phyloP scores from a whole-genome alignment of 2,329 filamentous ascomycete species.

The Clonostachys sp. region DNA sequence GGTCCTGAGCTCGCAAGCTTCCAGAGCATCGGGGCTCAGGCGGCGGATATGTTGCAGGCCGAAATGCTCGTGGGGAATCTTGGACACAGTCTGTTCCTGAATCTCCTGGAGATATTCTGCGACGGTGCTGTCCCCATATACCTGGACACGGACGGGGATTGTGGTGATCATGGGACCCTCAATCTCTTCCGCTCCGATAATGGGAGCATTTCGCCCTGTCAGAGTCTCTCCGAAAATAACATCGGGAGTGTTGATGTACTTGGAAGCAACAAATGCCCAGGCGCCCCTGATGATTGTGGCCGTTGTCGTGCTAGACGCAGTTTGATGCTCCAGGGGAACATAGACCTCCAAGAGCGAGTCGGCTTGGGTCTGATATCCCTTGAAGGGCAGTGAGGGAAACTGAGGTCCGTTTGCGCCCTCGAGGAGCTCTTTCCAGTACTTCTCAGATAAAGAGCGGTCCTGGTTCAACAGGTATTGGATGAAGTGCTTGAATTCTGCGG shows the following conservation, averaged over 20 bases:
- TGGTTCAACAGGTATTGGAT: conserved; percentile 38
- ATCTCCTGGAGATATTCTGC: conserved; percentile 49
- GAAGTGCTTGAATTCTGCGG: conserved; percentile 42
- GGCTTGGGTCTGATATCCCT: conserved; percentile 42
- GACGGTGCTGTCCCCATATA: conserved; percentile 35
- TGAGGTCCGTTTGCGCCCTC: conserved; percentile 36
- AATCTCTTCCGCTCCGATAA: conserved; percentile 45
- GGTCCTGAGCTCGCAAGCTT: conserved; percentile 52
- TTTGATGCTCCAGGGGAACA: conserved; percentile 27
- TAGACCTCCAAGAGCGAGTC: conserved; percentile 50
- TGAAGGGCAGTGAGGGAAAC: conserved; percentile 41
- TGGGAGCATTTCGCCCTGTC: conserved; percentile 47
- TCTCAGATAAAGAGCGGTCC: conserved; percentile 31
- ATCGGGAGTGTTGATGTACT: conserved; percentile 46
- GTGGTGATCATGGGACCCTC: conserved; percentile 59
- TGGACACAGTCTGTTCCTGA: conserved; percentile 48
- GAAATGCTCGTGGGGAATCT: conserved; percentile 62
- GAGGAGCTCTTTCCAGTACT: conserved; percentile 41
- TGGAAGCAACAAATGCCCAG: conserved; percentile 50
- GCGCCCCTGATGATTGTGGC: conserved; percentile 54
- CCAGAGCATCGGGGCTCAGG: conserved; percentile 46
- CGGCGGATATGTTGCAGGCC: conserved; percentile 56
- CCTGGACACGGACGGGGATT: conserved; percentile 46
- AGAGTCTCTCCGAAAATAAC: conserved; percentile 56
- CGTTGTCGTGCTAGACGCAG: conserved; percentile 37